phyloP scores from a whole-genome alignment of 192 early-diverging fungal species.

The Chytriomyces sp. region DNA sequence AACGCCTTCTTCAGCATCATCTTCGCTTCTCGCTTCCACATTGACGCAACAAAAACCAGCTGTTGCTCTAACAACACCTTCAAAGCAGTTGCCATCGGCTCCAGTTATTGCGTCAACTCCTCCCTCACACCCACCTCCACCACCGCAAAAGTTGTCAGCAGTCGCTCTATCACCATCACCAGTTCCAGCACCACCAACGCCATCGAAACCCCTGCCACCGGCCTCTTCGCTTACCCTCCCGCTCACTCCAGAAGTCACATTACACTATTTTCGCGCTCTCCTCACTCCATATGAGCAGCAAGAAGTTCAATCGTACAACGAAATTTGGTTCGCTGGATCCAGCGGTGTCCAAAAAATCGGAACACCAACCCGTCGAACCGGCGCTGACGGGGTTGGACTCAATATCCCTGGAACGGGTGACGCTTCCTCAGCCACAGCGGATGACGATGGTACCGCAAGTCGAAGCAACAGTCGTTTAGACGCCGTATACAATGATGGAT shows the following conservation, averaged over 20 bases:
- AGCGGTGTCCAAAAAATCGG: conserved; percentile 63
- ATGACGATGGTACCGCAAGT: conserved; percentile 25
- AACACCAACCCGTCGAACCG: conserved; percentile 62
- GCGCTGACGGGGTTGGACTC: conserved; percentile 64
- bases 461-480: too few relatives aligned
- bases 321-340: conserved; percentile 92
- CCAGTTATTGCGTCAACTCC: too few relatives aligned
- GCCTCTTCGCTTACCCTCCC: conserved; percentile 44
- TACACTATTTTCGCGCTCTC: conserved; percentile 50
- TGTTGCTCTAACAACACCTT: too few relatives aligned
- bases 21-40: too few relatives aligned
- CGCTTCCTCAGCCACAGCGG: conserved; percentile 29
- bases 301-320: conserved; percentile 81
- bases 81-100: too few relatives aligned
- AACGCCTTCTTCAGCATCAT: too few relatives aligned
- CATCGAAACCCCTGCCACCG: conserved; percentile 16
- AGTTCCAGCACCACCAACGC: background rate
- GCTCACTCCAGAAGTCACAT: conserved; percentile 48
- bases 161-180: conserved; percentile 44
- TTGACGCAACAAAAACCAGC: too few relatives aligned
- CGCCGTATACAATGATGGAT: conserved; percentile 42
- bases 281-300: conserved; percentile 85
- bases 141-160: conserved; percentile 42
- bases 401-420: conserved; percentile 54
- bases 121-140: conserved; percentile 24